phyloP scores from a whole-genome alignment of 805 yeast genomes.

The Metschnikowia colocasiae region DNA sequence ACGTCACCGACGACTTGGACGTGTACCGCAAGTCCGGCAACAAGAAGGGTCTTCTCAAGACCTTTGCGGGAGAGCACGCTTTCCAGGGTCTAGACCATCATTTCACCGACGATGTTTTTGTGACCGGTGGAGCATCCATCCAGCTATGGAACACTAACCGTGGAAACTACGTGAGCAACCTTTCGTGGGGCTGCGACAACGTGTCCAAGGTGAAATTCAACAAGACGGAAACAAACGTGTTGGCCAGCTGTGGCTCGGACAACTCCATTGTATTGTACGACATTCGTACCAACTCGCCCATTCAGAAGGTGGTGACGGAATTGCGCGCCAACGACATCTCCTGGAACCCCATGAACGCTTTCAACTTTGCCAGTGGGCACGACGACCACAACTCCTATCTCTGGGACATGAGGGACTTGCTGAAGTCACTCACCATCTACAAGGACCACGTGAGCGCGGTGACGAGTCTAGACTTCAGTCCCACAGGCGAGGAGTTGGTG shows the following conservation, averaged over 20 bases:
- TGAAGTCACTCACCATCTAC: conserved; percentile 73
- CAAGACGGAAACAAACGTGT: conserved; percentile 79
- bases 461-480: conserved; percentile 90
- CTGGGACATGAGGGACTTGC: conserved; percentile 95
- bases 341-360: conserved; percentile 99
- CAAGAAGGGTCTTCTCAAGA: conserved; percentile 62
- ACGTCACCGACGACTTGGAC: conserved; percentile 28
- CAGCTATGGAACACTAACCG: conserved; percentile 91
- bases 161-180: conserved; percentile 67
- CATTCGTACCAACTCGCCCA: conserved; percentile 82
- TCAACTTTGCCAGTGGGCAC: conserved; percentile 82
- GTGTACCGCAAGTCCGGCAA: conserved; percentile 23
- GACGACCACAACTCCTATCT: conserved; percentile 94
- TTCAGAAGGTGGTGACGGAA: conserved; percentile 81
- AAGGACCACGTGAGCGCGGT: conserved; percentile 97
- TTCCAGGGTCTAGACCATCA: conserved; percentile 88
- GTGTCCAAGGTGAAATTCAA: conserved; percentile 79
- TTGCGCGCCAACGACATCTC: conserved; percentile 81
- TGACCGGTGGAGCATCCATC: conserved; percentile 87
- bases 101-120: conserved; percentile 65
- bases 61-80: conserved; percentile 79
- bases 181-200: conserved; percentile 97
- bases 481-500: conserved; percentile 94
- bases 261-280: conserved; percentile 89
- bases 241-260: conserved; percentile 84